Base-by-base conservation (phyloP, 176 grass and related monocot species). In the Carex kokanica region DNA sequence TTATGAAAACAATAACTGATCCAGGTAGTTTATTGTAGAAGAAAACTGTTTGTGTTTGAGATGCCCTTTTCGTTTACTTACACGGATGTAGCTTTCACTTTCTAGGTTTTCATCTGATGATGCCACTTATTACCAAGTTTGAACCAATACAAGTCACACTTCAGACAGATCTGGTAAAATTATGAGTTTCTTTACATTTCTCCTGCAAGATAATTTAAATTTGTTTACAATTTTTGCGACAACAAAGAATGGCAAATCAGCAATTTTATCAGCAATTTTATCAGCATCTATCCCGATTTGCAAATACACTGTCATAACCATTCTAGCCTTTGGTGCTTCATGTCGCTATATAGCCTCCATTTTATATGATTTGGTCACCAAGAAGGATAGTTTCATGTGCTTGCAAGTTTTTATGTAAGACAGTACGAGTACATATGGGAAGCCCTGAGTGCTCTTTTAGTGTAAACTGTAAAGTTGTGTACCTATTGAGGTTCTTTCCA, bases 121-220 rank as follows among this genome's bases (percentile, higher is more conserved):
- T 99, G 8, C 97, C 97, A 81, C 83, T 90, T 83, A 83, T 99
- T 32, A 99, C 97, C 53, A 90, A 96, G 53, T 99, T 90, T 79
- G 97, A 99, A 83, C 80, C 93, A 56, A 99, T 99, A 90, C 97
- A 96, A 81, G 97, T 99, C 74, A 99, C 97, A 27, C 91, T 99
- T 88, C 97, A 99, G 80, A 99, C 91, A 81, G 97, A 99, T 55
- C 88, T 89, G 93, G 97, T 88, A 82, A 74, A 94, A 71, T 79
- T 56, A 56, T 10, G 23, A 55, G 51, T 55, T 55, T 41, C 75
- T 85, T 77, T 16, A 11, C 25, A 52, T 67, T 49, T 85, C 70
- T 86, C 60, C 20, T 59, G 6, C 2, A 15, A 53, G 23, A 74
- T 74, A 15, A 78, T 32, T 56, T 78, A 10, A 77, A 55, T 54